Conservation (phyloP, 768 basidiomycete species). For the Tricholoma flavovirens region DNA sequence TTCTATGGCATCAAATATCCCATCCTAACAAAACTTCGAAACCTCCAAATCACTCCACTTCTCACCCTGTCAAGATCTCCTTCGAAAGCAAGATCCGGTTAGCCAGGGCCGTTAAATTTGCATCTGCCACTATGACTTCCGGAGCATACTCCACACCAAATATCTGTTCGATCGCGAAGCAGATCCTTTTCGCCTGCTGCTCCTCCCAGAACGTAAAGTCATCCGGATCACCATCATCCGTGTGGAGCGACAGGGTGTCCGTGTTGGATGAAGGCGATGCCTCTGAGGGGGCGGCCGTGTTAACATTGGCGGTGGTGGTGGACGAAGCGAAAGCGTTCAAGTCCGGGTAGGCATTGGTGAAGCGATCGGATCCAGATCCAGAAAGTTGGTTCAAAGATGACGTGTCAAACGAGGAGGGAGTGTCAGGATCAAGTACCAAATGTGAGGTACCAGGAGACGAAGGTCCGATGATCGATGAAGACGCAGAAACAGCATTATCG, state of each 20-base stretch:
- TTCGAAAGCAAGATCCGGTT: slow-evolving; percentile 79
- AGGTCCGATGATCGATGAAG: not conserved
- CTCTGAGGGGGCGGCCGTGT: not conserved
- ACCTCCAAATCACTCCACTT: too few species aligned
- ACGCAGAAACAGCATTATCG: not conserved
- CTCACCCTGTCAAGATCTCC: slow-evolving; percentile 36
- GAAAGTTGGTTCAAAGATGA: not conserved
- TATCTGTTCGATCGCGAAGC: slow-evolving; percentile 66
- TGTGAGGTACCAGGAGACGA: not conserved
- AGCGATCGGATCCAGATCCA: too few species aligned
- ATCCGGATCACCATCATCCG: slow-evolving; percentile 65
- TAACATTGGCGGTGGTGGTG: not conserved
- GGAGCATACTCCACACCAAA: slow-evolving; percentile 87
- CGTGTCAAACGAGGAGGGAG: not conserved
- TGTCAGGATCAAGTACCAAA: not conserved
- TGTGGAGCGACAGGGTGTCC: slow-evolving; percentile 7
- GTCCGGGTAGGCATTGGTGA: not conserved
- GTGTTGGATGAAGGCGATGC: not conserved
- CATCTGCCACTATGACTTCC: slow-evolving; percentile 90
- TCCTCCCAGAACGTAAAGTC: slow-evolving; percentile 95
- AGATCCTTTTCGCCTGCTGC: slow-evolving; percentile 86
- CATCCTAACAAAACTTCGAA: too few species aligned
- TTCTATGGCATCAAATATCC: too few species aligned
- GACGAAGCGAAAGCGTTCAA: not conserved
- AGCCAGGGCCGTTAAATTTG: slow-evolving; percentile 82